Conservation (phyloP, 2,329 filamentous ascomycete genomes). For the Fusarium cyanostomum region DNA sequence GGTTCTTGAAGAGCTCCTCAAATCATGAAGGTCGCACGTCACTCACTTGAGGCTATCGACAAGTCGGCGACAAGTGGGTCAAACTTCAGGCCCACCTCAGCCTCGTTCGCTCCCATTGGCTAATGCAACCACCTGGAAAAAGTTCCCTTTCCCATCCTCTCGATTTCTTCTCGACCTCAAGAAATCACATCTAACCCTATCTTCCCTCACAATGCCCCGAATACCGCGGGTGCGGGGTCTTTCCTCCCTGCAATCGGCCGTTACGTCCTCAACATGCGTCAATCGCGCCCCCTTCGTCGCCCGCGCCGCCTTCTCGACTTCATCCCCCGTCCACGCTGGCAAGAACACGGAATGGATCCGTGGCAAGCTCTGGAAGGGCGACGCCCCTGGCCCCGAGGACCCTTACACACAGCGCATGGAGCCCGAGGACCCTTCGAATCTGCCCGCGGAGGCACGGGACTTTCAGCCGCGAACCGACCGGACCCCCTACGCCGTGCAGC, state of each 20-base stretch:
- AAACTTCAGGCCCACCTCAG: conserved; percentile 19
- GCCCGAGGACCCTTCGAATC: conserved; percentile 41
- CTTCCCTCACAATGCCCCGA: conserved; percentile 52
- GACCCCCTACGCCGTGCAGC: conserved; percentile 40
- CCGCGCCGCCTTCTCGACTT: conserved; percentile 49
- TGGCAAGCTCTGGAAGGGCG: conserved; percentile 52
- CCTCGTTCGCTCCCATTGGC: conserved; percentile 43
- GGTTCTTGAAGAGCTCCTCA: conserved; percentile 6
- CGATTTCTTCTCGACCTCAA: conserved; percentile 24
- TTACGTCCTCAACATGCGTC: conserved; percentile 35
- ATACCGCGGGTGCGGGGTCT: conserved; percentile 52
- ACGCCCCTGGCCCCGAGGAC: conserved; percentile 51
- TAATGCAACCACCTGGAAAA: conserved; percentile 36
- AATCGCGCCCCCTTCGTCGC: conserved; percentile 42
- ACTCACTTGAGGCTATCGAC: conserved; percentile 36
- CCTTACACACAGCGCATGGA: conserved; percentile 50
- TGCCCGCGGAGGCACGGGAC: conserved; percentile 46
- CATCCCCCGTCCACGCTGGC: conserved; percentile 41
- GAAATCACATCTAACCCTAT: conserved; percentile 1
- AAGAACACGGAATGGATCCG: conserved; percentile 53
- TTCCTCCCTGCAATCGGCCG: conserved; percentile 43
- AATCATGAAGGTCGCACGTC: conserved; percentile 26
- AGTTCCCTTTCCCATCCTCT: conserved; percentile 37
- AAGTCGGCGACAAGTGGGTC: conserved; percentile 24
- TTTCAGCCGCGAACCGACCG: conserved; percentile 28